Conservation (phyloP, 495 filamentous ascomycete genomes). For the Bombardia bombarda region DNA sequence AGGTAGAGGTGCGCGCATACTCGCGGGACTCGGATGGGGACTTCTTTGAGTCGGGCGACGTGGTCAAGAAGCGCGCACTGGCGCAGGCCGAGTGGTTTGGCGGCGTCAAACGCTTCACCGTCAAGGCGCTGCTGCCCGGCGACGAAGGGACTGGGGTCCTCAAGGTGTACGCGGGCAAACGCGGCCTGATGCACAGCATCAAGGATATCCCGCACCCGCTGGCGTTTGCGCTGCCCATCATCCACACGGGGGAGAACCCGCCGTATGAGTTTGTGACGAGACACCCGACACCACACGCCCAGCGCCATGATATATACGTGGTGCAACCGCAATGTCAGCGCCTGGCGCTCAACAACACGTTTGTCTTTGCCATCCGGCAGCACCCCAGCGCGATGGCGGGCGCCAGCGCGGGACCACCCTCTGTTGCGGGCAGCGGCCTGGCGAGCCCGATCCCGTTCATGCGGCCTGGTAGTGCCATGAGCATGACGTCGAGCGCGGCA, state of each 20-base stretch:
- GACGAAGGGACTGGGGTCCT: conserved; percentile 82
- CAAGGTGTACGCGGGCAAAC: conserved; percentile 89
- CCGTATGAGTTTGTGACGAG: conserved; percentile 87
- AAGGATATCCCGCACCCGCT: conserved; percentile 90
- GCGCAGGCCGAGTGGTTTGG: conserved; percentile 86
- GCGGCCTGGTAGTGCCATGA: conserved; percentile 73
- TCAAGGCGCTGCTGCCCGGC: conserved; percentile 85
- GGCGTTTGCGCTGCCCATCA: conserved; percentile 82
- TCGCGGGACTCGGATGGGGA: conserved; percentile 82
- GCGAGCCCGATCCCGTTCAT: conserved; percentile 62
- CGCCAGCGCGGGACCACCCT: too few species aligned
- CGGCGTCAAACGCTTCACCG: conserved; percentile 79
- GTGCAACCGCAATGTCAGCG: conserved; percentile 85
- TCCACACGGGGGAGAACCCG: conserved; percentile 85
- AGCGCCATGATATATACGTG: conserved; percentile 93
- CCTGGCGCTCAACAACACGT: conserved; percentile 90
- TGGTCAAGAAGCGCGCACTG: conserved; percentile 74
- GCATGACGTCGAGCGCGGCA: conserved; percentile 60
- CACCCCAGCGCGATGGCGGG: too few species aligned
- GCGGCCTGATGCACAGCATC: conserved; percentile 91
- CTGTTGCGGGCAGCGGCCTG: conserved; percentile 29
- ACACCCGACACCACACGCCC: conserved; percentile 93
- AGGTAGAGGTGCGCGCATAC: conserved; percentile 77
- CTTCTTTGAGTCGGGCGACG: conserved; percentile 85
- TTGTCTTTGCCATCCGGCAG: conserved; percentile 92